phyloP scores from a whole-genome alignment of 495 filamentous ascomycete genomes.

The Neurospora sublineolata region DNA sequence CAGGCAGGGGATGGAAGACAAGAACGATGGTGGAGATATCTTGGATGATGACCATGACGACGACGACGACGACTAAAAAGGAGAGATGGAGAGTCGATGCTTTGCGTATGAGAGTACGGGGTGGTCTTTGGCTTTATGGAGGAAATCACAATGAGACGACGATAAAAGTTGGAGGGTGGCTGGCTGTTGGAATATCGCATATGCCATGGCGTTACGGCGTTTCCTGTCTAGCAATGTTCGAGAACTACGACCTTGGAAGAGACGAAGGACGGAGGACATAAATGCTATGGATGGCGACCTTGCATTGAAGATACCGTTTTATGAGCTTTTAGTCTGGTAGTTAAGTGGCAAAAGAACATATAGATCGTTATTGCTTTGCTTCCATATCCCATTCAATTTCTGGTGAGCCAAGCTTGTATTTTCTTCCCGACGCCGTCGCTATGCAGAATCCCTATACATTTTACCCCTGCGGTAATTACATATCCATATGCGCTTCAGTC shows the following conservation, averaged over 20 bases:
- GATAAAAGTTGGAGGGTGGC: background rate
- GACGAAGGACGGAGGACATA: background rate
- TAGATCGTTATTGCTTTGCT: background rate
- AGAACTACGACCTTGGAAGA: background rate
- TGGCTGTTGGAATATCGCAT: background rate
- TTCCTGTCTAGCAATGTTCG: background rate
- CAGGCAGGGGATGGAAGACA: background rate
- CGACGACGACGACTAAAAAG: background rate
- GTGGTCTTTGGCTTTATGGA: background rate
- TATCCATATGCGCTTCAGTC: no score
- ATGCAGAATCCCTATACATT: conserved; percentile 22
- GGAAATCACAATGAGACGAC: background rate
- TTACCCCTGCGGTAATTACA: background rate
- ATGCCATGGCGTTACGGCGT: background rate
- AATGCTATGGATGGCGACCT: background rate
- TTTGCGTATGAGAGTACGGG: background rate
- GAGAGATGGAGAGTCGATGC: background rate
- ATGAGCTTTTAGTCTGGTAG: background rate
- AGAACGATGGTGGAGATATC: background rate
- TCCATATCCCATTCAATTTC: background rate
- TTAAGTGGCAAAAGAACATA: background rate
- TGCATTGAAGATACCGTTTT: background rate
- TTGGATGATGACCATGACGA: background rate
- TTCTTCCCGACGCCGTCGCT: conserved; percentile 39
- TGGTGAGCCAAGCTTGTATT: conserved; percentile 1